Evolutionary conservation across 1,139 yeast genomes (phyloP), one percentile per base, ranked within the genome.

Genomic region (Saccharomyces hybrid): DNA sequence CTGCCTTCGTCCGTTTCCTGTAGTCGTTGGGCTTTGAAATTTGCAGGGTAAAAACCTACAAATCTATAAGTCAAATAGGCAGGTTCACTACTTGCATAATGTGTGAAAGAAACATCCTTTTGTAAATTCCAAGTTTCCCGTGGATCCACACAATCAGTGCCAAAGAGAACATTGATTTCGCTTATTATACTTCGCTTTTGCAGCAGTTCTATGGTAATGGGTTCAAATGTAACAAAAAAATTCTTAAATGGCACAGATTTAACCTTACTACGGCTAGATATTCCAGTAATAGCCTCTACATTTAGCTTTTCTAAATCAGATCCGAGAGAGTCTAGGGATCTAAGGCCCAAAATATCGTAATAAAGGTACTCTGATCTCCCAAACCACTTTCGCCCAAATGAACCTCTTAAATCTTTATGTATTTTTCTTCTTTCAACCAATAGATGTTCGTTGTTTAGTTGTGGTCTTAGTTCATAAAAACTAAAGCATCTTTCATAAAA

Each of bases 131-230:
- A 90, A 51, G 80, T 79, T 0, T 82, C 80, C 55, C 96, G 74
- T 1, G 96, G 96, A 53, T 89, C 96, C 3, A 78, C 81, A 0
- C 88, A 85, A 61, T 84, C 89, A 1, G 69, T 70, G 1, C 96
- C 95, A 72, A 82, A 89, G 44, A 89, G 71, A 1, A 88, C 73
- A 59, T 85, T 88, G 14, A 88, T 55, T n/a, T 73, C 73, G 28
- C 64, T 62, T 3, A 72, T 52, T 11, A 61, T 58, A 34, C 42
- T 7, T 1, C 42, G 20, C 11, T 34, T 34, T 14, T 34, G 42
- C 4, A 34, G 11, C 4, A 34, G 23, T 34, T 34, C 42, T 14
- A 34, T 14, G 29, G 23, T n/a, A 1, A 49, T 27, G 8, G 38
- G 14, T 14, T 38, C 44, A 42, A 47, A 47, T 14, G 26, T 14